Percentiles rank a stretch among this genome's conserved stretches.
phyloP scores from a whole-genome alignment of 805 yeast species.

The Saturnispora diversa region DNA sequence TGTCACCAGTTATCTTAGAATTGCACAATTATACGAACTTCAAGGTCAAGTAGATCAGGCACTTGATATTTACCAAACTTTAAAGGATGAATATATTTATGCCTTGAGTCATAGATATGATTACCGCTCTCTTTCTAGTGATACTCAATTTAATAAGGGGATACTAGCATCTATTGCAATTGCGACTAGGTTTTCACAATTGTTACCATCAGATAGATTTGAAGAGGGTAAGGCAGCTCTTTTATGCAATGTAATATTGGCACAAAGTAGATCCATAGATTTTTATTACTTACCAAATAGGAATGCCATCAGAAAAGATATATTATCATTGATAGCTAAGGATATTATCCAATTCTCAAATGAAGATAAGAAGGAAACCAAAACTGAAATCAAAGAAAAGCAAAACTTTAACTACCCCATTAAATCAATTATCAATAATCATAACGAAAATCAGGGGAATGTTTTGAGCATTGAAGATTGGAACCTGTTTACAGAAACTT shows the following conservation, averaged over 20 bases:
- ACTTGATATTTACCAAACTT: conserved; percentile 20
- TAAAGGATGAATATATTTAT: conserved; percentile 13
- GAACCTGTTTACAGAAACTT: conserved; percentile 22
- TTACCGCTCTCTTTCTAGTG: conserved; percentile 7
- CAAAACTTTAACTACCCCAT: conserved; percentile 17
- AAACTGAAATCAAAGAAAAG: no score
- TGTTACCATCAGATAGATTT: conserved; percentile 18
- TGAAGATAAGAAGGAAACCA: conserved; percentile 9
- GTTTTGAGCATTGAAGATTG: conserved; percentile 22
- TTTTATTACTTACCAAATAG: conserved; percentile 20
- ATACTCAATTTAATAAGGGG: conserved; percentile 16
- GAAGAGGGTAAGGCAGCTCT: conserved; percentile 20
- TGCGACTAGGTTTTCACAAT: conserved; percentile 20
- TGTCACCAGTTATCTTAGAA: conserved; percentile 77
- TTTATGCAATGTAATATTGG: conserved; percentile 19
- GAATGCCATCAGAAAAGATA: conserved; percentile 15
- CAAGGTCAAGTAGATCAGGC: conserved; percentile 23
- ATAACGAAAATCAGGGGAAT: conserved; percentile 19
- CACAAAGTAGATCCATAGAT: conserved; percentile 21
- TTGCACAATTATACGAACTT: conserved; percentile 72
- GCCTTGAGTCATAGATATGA: conserved; percentile 12
- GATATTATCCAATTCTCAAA: conserved; percentile 11
- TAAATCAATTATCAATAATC: conserved; percentile 18
- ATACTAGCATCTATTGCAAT: conserved; percentile 17
- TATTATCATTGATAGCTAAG: conserved; percentile 11